These are phyloP conservation scores for Starmera stellimalicola DNA, from an alignment of 1,139 yeast genomes.

Conservation along the genomic window DNA sequence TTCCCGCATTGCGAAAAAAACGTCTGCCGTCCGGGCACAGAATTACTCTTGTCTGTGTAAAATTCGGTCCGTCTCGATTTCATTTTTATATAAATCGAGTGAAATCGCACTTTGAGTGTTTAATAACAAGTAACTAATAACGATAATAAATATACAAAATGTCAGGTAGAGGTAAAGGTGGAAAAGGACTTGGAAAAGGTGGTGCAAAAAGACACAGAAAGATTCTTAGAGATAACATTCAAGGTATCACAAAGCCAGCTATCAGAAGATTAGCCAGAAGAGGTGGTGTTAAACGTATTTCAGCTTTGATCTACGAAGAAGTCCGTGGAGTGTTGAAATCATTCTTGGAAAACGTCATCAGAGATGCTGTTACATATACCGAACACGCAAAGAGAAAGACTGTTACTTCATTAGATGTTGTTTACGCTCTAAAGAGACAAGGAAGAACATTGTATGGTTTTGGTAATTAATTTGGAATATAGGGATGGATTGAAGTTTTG, in stretches of 20 bases:
- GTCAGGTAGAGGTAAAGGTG: slow-evolving; percentile 99
- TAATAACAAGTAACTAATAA: too few relatives aligned
- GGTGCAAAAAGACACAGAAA: slow-evolving; percentile 99
- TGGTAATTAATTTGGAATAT: slow-evolving; percentile 99
- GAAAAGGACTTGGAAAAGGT: slow-evolving; percentile 98
- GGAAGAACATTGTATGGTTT: slow-evolving; percentile 99
- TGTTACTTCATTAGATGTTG: slow-evolving; percentile 96
- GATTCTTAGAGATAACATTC: slow-evolving; percentile 98
- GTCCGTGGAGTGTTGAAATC: slow-evolving; percentile 95
- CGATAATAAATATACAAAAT: slow-evolving; percentile 35
- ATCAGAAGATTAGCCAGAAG: slow-evolving; percentile 99
- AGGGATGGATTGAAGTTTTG: too few relatives aligned
- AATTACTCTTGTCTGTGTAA: too few relatives aligned
- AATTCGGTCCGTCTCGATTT: too few relatives aligned
- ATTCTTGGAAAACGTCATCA: slow-evolving; percentile 93
- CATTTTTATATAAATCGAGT: too few relatives aligned
- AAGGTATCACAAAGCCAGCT: slow-evolving; percentile 99
- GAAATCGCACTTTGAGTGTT: too few relatives aligned
- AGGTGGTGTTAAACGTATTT: slow-evolving; percentile 99
- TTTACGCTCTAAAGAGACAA: slow-evolving; percentile 99
- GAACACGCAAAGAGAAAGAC: slow-evolving; percentile 99
- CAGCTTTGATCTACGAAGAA: slow-evolving; percentile 97
- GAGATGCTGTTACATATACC: slow-evolving; percentile 98
- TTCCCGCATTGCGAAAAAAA: too few relatives aligned
- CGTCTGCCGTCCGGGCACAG: too few relatives aligned